Evolutionary conservation across 768 basidiomycete species (phyloP).

Genomic region (Tulasnella sp.): DNA sequence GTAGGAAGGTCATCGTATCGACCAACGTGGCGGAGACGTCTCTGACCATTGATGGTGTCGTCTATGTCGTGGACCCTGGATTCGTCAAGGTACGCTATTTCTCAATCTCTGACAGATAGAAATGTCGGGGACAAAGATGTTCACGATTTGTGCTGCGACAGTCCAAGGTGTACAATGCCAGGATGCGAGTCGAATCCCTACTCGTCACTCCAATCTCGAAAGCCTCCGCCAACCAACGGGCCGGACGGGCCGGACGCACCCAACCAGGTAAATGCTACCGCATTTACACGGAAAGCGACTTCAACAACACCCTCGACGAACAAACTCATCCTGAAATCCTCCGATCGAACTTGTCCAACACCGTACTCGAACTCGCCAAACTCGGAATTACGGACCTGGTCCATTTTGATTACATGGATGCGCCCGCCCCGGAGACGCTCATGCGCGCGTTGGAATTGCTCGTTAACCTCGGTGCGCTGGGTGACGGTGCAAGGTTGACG

Average conservation of each 20-base stretch:
- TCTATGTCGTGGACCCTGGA: slow-evolving; percentile 35
- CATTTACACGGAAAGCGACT: slow-evolving; percentile 31
- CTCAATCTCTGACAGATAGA: too few species aligned
- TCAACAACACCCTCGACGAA: slow-evolving; percentile 30
- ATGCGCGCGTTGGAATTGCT: slow-evolving; percentile 33
- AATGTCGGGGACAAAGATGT: not conserved
- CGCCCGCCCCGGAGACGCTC: slow-evolving; percentile 31
- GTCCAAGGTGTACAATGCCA: slow-evolving; percentile 30
- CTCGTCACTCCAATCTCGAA: slow-evolving; percentile 27
- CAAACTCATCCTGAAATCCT: slow-evolving; percentile 32
- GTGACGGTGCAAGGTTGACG: slow-evolving; percentile 29
- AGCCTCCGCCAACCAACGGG: slow-evolving; percentile 33
- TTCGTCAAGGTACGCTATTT: slow-evolving; percentile 23
- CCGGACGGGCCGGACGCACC: slow-evolving; percentile 35
- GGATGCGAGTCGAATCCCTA: slow-evolving; percentile 29
- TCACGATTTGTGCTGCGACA: slow-evolving; percentile 9
- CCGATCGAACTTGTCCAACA: slow-evolving; percentile 29
- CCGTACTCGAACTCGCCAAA: slow-evolving; percentile 29
- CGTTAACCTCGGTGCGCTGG: slow-evolving; percentile 29
- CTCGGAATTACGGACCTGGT: slow-evolving; percentile 31
- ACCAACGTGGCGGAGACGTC: slow-evolving; percentile 38
- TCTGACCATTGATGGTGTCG: slow-evolving; percentile 35
- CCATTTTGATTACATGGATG: slow-evolving; percentile 32
- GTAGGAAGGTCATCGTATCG: slow-evolving; percentile 33
- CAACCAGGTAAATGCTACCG: slow-evolving; percentile 32